A percentile compares a stretch with the other conserved stretches of the same genome.
Conservation (phyloP, 441 rosid species). For the Gossypium aridum region DNA sequence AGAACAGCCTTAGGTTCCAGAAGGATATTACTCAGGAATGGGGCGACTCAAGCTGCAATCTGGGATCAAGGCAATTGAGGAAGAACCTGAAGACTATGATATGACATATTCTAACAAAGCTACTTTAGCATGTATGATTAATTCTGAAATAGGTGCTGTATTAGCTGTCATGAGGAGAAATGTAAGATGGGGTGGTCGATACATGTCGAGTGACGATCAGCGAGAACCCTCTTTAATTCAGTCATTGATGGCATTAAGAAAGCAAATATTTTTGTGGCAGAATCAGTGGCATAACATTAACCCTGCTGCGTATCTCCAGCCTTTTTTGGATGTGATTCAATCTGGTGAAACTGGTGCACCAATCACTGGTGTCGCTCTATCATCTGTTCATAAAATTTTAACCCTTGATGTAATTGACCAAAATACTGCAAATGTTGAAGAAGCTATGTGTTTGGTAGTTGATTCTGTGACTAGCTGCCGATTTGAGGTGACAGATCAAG, state of each 20-base stretch:
- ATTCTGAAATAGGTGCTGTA: constrained; percentile 68
- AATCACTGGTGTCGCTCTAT: constrained; percentile 64
- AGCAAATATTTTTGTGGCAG: constrained; percentile 62
- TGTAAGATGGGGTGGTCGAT: constrained; percentile 71
- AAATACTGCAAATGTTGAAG: constrained; percentile 58
- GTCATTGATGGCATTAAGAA: constrained; percentile 57
- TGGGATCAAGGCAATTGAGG: constrained; percentile 73
- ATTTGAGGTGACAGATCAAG: constrained; percentile 75
- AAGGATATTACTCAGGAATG: constrained; percentile 33
- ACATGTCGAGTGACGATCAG: constrained; percentile 72
- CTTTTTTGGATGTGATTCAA: constrained; percentile 62
- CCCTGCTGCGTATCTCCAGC: constrained; percentile 63
- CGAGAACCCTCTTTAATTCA: constrained; percentile 67
- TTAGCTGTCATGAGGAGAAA: constrained; percentile 78
- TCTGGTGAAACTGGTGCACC: constrained; percentile 81
- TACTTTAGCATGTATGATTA: constrained; percentile 58
- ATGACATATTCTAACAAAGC: constrained; percentile 38
- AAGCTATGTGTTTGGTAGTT: constrained; percentile 62
- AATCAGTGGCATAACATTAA: constrained; percentile 61
- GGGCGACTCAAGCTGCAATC: constrained; percentile 77
- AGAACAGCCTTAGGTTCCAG: constrained; percentile 20
- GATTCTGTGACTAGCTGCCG: constrained; percentile 75
- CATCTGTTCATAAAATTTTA: constrained; percentile 63
- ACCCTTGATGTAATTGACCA: constrained; percentile 53
- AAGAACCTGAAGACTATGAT: constrained; percentile 75